phyloP scores from a whole-genome alignment of 352 stramenopile genomes.

The Sclerospora graminicola region DNA sequence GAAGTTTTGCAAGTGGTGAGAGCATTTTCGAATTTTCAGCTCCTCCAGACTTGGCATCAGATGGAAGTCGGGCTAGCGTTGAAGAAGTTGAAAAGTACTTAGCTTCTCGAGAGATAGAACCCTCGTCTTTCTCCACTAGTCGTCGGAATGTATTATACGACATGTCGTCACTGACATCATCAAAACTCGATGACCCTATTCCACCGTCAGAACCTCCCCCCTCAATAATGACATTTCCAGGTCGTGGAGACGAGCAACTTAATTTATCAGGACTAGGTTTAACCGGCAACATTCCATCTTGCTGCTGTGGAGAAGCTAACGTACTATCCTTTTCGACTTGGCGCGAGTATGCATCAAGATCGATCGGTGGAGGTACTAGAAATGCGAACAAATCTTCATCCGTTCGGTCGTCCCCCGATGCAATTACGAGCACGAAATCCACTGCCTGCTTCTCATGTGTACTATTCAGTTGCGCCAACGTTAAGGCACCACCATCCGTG shows the following conservation, averaged over 20 bases:
- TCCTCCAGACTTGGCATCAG: conserved; percentile 32
- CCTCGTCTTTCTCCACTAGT: conserved; percentile 27
- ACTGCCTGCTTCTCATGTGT: conserved; percentile 31
- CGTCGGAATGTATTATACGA: conserved; percentile 42
- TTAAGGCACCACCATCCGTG: conserved; percentile 2
- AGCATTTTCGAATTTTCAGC: conserved; percentile 63
- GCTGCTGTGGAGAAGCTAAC: conserved; percentile 9
- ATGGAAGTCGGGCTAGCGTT: conserved; percentile 24
- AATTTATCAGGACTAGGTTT: no score
- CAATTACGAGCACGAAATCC: conserved; percentile 80
- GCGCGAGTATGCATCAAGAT: conserved; percentile 67
- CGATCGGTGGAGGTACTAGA: conserved; percentile 67
- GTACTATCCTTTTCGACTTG: conserved; percentile 61
- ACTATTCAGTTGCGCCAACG: conserved; percentile 11
- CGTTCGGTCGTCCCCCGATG: conserved; percentile 68
- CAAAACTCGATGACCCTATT: conserved; percentile 17
- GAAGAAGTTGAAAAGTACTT: no score
- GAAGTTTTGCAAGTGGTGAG: conserved; percentile 33
- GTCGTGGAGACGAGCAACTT: conserved; percentile 3
- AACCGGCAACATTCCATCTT: conserved; percentile 8
- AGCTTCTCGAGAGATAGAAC: conserved; percentile 6
- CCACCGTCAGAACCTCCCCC: conserved; percentile 6
- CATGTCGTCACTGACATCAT: conserved; percentile 19
- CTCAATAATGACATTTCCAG: conserved; percentile 18
- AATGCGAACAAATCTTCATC: conserved; percentile 79